These are phyloP conservation scores for Starmerella apicola DNA, from an alignment of 805 yeast species.

Conservation along the genomic window DNA sequence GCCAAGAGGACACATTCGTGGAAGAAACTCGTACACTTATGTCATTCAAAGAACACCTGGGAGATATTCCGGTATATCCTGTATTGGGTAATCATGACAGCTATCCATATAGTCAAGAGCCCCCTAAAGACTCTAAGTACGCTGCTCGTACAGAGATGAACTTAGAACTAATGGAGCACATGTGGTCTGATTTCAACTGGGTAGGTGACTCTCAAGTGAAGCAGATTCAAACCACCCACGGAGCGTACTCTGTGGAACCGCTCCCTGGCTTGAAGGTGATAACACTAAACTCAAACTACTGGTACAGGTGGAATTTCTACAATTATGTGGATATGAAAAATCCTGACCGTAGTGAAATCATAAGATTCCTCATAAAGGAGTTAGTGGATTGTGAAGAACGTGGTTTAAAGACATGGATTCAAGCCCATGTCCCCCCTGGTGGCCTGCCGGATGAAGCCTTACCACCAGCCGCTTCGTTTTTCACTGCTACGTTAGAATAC, in stretches of 20 bases:
- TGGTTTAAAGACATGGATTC: constrained; percentile 59
- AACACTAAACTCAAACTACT: constrained; percentile 53
- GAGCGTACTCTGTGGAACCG: constrained; percentile 49
- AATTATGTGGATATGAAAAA: constrained; percentile 38
- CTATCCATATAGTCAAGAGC: constrained; percentile 59
- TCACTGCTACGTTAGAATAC: constrained; percentile 47
- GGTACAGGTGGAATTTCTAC: constrained; percentile 53
- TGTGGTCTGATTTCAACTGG: constrained; percentile 38
- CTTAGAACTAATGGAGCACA: constrained; percentile 36
- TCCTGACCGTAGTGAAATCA: constrained; percentile 51
- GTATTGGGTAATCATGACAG: constrained; percentile 63
- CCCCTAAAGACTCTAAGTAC: constrained; percentile 39
- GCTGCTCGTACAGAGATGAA: constrained; percentile 36
- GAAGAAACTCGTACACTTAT: constrained; percentile 43
- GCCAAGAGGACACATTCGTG: constrained; percentile 36
- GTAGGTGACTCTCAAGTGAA: constrained; percentile 27
- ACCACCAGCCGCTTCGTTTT: constrained; percentile 47
- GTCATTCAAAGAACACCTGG: constrained; percentile 41
- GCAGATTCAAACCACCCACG: constrained; percentile 38
- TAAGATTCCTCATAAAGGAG: constrained; percentile 50
- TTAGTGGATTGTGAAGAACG: constrained; percentile 44
- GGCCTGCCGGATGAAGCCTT: constrained; percentile 43
- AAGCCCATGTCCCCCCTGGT: constrained; percentile 52
- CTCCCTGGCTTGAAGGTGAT: constrained; percentile 46
- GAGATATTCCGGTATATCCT: constrained; percentile 45